Percentiles rank a stretch among this genome's conserved stretches.
These are phyloP conservation scores for Sporothrix protearum DNA, from an alignment of 2,329 filamentous ascomycete species.

Conservation along the genomic window DNA sequence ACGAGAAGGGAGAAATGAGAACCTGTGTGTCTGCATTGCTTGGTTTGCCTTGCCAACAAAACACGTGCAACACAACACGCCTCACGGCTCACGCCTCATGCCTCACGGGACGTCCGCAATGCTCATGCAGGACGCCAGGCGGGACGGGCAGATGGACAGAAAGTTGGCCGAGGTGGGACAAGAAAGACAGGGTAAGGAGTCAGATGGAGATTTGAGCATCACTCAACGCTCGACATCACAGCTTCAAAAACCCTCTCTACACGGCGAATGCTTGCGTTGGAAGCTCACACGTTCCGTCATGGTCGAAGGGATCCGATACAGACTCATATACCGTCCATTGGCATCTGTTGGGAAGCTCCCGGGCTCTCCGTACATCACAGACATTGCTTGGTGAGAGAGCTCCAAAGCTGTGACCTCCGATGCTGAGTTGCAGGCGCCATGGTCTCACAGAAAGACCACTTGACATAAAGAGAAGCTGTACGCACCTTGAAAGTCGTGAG, in stretches of 20 bases:
- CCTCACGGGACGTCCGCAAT: background rate
- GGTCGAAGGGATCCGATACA: background rate
- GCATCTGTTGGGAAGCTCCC: background rate
- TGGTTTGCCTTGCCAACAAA: background rate
- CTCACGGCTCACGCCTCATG: background rate
- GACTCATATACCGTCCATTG: background rate
- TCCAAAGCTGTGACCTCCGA: background rate
- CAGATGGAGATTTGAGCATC: background rate
- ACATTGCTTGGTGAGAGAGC: background rate
- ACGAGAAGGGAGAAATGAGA: constrained; percentile 2
- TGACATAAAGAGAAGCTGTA: background rate
- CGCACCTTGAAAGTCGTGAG: background rate
- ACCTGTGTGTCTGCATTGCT: background rate
- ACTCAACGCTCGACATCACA: background rate
- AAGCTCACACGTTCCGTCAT: background rate
- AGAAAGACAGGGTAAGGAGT: background rate
- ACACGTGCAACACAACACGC: background rate
- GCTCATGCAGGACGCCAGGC: background rate
- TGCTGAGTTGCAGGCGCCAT: background rate
- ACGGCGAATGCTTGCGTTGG: background rate
- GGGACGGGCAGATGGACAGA: background rate
- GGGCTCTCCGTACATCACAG: background rate
- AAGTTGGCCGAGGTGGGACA: background rate
- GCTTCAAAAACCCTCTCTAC: background rate
- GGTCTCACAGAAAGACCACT: background rate